Evolutionary conservation across 768 basidiomycete genomes (phyloP), one percentile per base, ranked within the genome.

Genomic region (Boletus fagicola): DNA sequence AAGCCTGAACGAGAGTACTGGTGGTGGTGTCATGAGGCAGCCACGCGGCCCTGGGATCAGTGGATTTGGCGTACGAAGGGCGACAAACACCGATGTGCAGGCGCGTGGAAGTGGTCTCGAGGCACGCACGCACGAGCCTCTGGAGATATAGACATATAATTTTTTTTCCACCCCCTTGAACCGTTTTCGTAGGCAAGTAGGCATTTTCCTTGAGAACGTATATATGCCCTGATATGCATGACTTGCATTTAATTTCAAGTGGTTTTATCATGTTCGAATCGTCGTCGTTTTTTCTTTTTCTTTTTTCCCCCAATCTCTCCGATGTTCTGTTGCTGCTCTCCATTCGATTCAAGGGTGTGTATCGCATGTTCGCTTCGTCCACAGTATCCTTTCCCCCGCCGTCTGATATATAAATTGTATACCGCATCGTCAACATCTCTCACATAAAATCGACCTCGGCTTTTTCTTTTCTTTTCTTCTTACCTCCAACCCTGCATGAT

Each of bases 61-160:
- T 48, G 90, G 90, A n/a, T 93, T 94, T 66, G 81, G 78, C 35
- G 76, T 77, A 63, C 80, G 91, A 61, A 63, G 80, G 62, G 68
- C 70, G 54, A 70, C 77, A 49, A 68, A 59, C 56, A 22, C 63
- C 53, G 75, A 75, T n/a, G 67, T 69, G 54, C 79, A 79, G 67
- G 68, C 77, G 48, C 81, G 85, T 76, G 83, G 83, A 74, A 69
- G 62, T 36, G 88, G 86, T 73, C 82, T 93, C 65, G 92, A 94
- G 70, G 83, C 90, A 65, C 84, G 87, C 74, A 90, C 89, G 61
- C 88, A 92, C 76, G 89, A 94, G 78, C 89, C 89, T 40, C 73
- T 92, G 76, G 92, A 93, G 73, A 86, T 92, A 80, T 92, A n/a
- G n/a, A 74, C 49, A 43, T 39, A 30, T 24, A 24, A n/a, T 40